phyloP scores from a whole-genome alignment of 371 early-diverging fungal species.

The Mortierella sp. region DNA sequence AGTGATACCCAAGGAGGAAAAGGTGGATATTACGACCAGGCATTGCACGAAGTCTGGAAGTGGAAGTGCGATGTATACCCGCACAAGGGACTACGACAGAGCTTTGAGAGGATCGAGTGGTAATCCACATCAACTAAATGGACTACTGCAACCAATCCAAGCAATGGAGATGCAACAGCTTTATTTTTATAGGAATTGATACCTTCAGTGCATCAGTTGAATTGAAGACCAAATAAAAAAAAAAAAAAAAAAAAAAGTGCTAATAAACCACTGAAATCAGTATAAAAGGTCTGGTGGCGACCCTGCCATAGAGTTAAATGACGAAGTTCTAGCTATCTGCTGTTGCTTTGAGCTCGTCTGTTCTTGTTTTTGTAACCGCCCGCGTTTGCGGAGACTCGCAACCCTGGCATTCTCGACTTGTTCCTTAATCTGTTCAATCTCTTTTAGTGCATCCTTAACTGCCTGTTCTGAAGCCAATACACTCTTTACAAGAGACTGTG shows the following conservation, averaged over 20 bases:
- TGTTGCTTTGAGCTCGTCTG: background rate
- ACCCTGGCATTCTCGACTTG: constrained; percentile 28
- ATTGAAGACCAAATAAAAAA: no score
- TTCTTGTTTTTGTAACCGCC: background rate
- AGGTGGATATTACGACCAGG: constrained; percentile 20
- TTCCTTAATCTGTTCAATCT: constrained; percentile 36
- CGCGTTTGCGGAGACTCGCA: constrained; percentile 4
- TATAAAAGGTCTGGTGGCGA: constrained; percentile 39
- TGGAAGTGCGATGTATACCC: constrained; percentile 58
- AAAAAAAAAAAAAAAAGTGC: no score
- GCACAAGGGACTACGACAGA: constrained; percentile 44
- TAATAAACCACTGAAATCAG: constrained; percentile 2
- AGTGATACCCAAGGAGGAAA: background rate
- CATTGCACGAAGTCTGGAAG: constrained; percentile 46
- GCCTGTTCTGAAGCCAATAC: constrained; percentile 40
- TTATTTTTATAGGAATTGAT: no score
- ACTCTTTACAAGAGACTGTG: constrained; percentile 31
- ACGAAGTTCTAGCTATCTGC: background rate
- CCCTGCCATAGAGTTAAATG: background rate
- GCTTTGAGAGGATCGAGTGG: constrained; percentile 37
- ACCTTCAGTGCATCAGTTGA: no score
- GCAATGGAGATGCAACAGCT: background rate
- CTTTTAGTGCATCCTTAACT: constrained; percentile 24
- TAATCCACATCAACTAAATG: background rate
- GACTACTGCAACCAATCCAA: background rate